A percentile compares a stretch with the other conserved stretches of the same genome.
phyloP scores from a whole-genome alignment of 2,329 filamentous ascomycete genomes.

The Cyphellophora attinorum region DNA sequence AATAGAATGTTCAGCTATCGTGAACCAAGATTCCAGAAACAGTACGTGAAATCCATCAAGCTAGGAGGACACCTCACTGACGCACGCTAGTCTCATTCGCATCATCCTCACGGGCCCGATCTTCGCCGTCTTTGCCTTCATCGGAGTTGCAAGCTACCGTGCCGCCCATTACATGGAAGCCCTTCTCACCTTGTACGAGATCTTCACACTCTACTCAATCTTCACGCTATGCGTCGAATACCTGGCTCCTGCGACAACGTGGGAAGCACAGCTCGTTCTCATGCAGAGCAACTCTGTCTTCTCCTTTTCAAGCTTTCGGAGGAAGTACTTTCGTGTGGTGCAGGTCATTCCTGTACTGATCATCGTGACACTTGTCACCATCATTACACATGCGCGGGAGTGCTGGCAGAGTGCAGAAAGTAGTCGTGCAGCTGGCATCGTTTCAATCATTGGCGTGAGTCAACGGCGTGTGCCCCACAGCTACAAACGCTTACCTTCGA shows the following conservation, averaged over 20 bases:
- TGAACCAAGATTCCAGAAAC: neutral
- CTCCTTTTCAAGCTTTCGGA: neutral
- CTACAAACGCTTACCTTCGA: too few relatives aligned
- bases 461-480: too few relatives aligned
- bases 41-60: too few relatives aligned
- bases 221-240: neutral
- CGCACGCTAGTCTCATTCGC: neutral
- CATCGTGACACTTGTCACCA: neutral
- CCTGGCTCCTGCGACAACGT: neutral
- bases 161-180: neutral
- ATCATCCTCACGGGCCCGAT: neutral
- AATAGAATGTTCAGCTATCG: constrained; percentile 1
- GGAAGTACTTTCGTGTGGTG: neutral
- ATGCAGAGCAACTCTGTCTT: neutral
- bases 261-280: neutral
- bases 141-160: neutral
- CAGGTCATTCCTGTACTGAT: neutral
- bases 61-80: too few relatives aligned
- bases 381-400: neutral
- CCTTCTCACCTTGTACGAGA: neutral
- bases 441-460: neutral
- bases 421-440: neutral
- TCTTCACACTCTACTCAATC: neutral
- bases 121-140: constrained; percentile 1
- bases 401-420: neutral